These are phyloP conservation scores for Jamesozyma lodderae DNA, from an alignment of 805 yeast genomes.

Conservation along the genomic window DNA sequence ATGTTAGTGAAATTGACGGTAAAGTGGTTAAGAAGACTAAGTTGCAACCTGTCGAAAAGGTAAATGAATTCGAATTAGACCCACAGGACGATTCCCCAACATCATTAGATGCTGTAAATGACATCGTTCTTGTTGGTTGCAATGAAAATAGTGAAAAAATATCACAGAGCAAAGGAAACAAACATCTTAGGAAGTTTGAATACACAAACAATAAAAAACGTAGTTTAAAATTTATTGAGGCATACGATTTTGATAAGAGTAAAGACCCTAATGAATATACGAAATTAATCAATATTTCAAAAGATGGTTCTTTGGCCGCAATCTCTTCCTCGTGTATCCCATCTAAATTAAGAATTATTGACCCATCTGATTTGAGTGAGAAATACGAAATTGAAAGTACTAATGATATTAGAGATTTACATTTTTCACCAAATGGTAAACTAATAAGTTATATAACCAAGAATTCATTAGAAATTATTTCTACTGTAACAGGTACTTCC, in stretches of 20 bases:
- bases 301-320: constrained; percentile 52
- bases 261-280: constrained; percentile 47
- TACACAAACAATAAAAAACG: constrained; percentile 39
- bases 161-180: constrained; percentile 48
- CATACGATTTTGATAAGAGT: constrained; percentile 47
- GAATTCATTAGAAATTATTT: constrained; percentile 37
- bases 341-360: constrained; percentile 50
- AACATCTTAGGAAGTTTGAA: constrained; percentile 60
- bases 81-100: constrained; percentile 79
- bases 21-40: constrained; percentile 31
- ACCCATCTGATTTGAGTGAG: constrained; percentile 44
- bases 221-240: constrained; percentile 41
- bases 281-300: constrained; percentile 49
- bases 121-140: constrained; percentile 56
- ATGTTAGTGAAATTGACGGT: too few species aligned
- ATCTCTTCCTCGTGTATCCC: constrained; percentile 61
- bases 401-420: constrained; percentile 52
- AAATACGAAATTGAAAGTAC: constrained; percentile 42
- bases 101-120: constrained; percentile 45
- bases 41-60: constrained; percentile 40
- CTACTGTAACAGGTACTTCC: constrained; percentile 34
- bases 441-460: constrained; percentile 55
- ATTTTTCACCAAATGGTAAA: constrained; percentile 58
- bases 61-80: constrained; percentile 49
- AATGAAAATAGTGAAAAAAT: constrained; percentile 59